Evolutionary conservation across 305 asterid species (phyloP).

Genomic region (Withania somnifera): DNA sequence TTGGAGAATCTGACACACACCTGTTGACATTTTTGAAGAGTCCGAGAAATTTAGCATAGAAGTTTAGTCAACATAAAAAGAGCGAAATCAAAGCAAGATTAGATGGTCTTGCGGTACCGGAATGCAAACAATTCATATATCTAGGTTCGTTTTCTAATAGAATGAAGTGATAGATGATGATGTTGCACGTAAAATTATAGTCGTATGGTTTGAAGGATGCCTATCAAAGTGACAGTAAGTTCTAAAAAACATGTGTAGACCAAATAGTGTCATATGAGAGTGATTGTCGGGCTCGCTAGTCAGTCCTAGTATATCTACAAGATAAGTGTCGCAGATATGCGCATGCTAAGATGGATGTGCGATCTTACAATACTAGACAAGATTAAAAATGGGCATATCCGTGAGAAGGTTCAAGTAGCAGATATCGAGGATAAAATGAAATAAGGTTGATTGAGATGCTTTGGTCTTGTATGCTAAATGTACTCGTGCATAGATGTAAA

Average conservation of each 20-base stretch:
- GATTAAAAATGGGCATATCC: background rate
- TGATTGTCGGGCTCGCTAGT: background rate
- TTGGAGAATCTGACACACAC: too few species aligned
- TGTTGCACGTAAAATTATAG: background rate
- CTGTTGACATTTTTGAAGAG: too few species aligned
- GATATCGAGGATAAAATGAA: background rate
- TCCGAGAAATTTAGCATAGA: too few species aligned
- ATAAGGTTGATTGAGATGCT: background rate
- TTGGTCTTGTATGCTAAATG: background rate
- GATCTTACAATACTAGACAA: background rate
- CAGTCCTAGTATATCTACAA: background rate
- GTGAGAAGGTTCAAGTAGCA: background rate
- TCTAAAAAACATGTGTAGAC: background rate
- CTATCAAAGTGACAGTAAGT: background rate
- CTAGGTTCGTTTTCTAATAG: background rate
- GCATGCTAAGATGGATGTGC: background rate
- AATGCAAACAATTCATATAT: background rate
- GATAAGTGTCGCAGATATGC: background rate
- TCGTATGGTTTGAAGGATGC: background rate
- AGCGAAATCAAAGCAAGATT: background rate
- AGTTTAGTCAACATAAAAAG: background rate
- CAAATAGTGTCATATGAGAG: background rate
- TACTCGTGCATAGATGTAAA: background rate
- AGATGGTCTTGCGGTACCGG: background rate
- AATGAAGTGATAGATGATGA: background rate